phyloP scores from a whole-genome alignment of 805 yeast genomes.

The Cyberlindnera galapagoensis region DNA sequence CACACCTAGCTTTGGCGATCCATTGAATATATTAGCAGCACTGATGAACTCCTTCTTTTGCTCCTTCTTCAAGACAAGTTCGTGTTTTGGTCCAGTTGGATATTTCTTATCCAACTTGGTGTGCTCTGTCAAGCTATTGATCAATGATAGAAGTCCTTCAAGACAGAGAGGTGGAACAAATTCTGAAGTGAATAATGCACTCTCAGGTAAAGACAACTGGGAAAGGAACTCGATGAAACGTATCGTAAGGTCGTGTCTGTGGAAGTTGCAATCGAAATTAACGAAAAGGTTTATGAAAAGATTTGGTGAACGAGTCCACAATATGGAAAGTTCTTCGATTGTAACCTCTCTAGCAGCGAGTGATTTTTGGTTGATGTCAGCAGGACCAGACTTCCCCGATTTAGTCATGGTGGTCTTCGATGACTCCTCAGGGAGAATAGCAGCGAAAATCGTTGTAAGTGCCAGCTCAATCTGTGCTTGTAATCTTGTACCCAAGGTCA shows the following conservation, averaged over 20 bases:
- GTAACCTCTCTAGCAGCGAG: conserved; percentile 64
- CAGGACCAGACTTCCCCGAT: conserved; percentile 27
- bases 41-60: conserved; percentile 69
- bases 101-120: conserved; percentile 22
- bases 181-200: conserved; percentile 72
- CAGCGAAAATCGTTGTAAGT: conserved; percentile 53
- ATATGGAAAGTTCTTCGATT: conserved; percentile 74
- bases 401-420: conserved; percentile 8
- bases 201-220: conserved; percentile 76
- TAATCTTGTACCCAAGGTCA: conserved; percentile 57
- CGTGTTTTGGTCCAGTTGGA: conserved; percentile 11
- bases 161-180: conserved; percentile 90
- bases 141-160: conserved; percentile 73
- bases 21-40: conserved; percentile 72
- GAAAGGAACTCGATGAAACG: conserved; percentile 66
- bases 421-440: conserved; percentile 37
- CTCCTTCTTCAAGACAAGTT: conserved; percentile 27
- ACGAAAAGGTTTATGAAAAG: conserved; percentile 74
- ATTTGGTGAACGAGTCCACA: conserved; percentile 75
- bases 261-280: conserved; percentile 86
- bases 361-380: conserved; percentile 23
- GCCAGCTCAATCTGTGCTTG: conserved; percentile 79
- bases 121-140: conserved; percentile 53
- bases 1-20: conserved; percentile 73
- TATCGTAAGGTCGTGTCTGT: conserved; percentile 69